Conservation (phyloP, 2,329 filamentous ascomycete genomes). For the Hortaea werneckii region DNA sequence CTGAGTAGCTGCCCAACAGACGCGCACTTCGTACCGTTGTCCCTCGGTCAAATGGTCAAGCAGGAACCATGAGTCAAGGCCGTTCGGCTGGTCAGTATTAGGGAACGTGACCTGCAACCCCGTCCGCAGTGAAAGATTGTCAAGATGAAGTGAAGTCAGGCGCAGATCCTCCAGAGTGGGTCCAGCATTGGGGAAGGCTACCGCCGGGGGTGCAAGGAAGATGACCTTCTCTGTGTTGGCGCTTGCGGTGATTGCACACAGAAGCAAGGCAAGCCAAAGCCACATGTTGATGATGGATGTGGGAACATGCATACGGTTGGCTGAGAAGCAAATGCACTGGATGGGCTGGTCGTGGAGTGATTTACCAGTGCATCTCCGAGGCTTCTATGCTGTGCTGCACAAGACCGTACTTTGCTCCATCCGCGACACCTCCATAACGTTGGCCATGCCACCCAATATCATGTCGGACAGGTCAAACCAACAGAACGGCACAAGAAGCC, state of each 20-base stretch:
- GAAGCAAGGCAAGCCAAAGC: conserved; percentile 7
- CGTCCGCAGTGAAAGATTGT: conserved; percentile 47
- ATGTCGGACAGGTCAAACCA: too few species aligned
- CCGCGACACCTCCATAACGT: too few species aligned
- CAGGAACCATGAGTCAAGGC: conserved; percentile 66
- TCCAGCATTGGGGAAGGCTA: conserved; percentile 7
- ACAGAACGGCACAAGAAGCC: neutral
- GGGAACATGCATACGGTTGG: conserved; percentile 2
- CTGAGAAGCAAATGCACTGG: neutral
- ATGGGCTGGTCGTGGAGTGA: too few species aligned
- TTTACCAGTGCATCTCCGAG: too few species aligned
- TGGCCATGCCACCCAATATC: too few species aligned
- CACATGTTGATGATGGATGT: conserved; percentile 15
- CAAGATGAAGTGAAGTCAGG: conserved; percentile 43
- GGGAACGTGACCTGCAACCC: conserved; percentile 61
- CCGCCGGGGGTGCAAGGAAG: conserved; percentile 60
- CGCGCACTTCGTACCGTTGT: conserved; percentile 77
- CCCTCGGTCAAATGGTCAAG: conserved; percentile 59
- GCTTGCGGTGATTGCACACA: conserved; percentile 21
- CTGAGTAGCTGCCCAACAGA: conserved; percentile 95
- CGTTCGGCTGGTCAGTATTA: conserved; percentile 40
- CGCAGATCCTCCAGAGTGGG: conserved; percentile 2
- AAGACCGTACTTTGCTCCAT: too few species aligned
- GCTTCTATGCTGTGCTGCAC: too few species aligned
- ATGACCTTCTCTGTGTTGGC: conserved; percentile 90